A percentile compares a stretch with the other conserved stretches of the same genome.
These are phyloP conservation scores for Rhodamnia argentea DNA, from an alignment of 345 rosid genomes.

Conservation along the genomic window DNA sequence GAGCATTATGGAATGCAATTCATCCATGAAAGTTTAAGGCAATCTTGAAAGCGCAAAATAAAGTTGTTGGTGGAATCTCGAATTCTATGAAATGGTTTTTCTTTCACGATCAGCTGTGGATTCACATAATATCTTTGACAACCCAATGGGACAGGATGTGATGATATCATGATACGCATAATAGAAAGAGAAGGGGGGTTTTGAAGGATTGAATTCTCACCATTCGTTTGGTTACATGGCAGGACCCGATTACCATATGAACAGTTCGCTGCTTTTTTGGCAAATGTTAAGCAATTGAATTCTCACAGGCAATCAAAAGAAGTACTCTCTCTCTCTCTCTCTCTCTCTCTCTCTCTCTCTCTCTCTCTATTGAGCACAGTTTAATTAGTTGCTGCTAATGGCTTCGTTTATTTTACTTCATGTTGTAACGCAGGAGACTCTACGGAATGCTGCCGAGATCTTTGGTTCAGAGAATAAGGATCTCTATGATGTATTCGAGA, in stretches of 20 bases:
- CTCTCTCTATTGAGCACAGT: not conserved
- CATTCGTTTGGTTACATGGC: not conserved
- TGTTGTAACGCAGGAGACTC: conserved; percentile 46
- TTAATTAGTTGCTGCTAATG: not conserved
- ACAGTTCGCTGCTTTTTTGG: conserved; percentile 85
- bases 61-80: not conserved
- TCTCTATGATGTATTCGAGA: conserved; percentile 66
- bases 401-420: not conserved
- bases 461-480: conserved; percentile 79
- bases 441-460: conserved; percentile 77
- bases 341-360: too few species aligned
- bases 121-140: not conserved
- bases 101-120: not conserved
- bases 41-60: not conserved
- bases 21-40: not conserved
- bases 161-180: not conserved
- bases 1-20: not conserved
- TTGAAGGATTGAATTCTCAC: not conserved
- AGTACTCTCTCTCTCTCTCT: conserved; percentile 11
- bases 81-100: not conserved
- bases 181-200: not conserved
- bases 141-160: not conserved
- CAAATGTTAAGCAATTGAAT: conserved; percentile 88
- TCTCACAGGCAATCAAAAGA: conserved; percentile 87
- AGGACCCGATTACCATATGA: conserved; percentile 78